Evolutionary conservation across 2,329 filamentous ascomycete species (phyloP).

Genomic region (Lasiodiplodia sp.): DNA sequence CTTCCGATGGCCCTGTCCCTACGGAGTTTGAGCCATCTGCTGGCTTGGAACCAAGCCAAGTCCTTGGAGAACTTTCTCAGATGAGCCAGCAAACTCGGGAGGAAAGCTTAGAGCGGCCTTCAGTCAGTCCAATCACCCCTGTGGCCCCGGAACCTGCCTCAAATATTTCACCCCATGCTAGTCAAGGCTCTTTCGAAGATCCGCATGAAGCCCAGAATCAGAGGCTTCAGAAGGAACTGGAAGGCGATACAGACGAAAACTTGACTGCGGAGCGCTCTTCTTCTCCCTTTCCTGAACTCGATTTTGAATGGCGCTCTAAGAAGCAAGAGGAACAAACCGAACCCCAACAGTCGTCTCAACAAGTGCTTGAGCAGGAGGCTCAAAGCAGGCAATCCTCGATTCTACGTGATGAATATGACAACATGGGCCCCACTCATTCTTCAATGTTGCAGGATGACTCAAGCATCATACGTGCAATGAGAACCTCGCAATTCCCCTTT

Average conservation of each 20-base stretch:
- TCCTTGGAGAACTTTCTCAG: conserved; percentile 11
- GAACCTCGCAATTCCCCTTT: conserved; percentile 16
- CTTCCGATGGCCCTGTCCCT: not conserved
- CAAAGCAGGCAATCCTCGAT: not conserved
- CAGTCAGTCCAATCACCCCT: conserved; percentile 7
- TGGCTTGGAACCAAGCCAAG: not conserved
- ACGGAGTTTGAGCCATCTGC: not conserved
- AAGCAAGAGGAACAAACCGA: not conserved
- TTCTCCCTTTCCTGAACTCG: conserved; percentile 21
- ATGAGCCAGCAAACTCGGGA: not conserved
- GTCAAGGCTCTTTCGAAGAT: not conserved
- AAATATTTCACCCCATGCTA: not conserved
- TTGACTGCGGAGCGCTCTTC: conserved; percentile 29
- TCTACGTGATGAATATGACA: not conserved
- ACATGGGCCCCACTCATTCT: conserved; percentile 1
- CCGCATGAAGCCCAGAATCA: conserved; percentile 29
- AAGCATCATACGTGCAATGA: conserved; percentile 14
- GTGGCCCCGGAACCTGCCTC: not conserved
- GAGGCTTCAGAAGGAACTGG: conserved; percentile 34
- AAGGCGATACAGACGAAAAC: conserved; percentile 34
- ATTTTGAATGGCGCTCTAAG: conserved; percentile 7
- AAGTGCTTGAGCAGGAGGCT: not conserved
- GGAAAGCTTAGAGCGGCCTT: not conserved
- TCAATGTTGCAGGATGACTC: conserved; percentile 28
- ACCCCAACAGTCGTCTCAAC: not conserved